Evolutionary conservation across 2,329 filamentous ascomycete species (phyloP).

Genomic region (Aspergillus sp.): DNA sequence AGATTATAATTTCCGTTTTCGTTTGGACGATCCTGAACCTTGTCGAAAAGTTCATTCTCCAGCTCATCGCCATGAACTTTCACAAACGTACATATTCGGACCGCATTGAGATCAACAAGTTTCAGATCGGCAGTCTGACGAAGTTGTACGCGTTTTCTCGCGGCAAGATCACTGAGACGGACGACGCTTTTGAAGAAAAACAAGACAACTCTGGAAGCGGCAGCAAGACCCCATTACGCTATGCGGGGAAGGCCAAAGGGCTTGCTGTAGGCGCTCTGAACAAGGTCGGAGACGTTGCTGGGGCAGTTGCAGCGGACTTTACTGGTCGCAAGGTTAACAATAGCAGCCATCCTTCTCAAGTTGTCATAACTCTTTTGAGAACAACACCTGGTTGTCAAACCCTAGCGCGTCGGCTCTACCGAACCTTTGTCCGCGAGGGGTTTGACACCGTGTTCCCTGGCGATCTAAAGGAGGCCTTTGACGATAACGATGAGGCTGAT

Average conservation of each 20-base stretch:
- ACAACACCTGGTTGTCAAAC: slow-evolving; percentile 75
- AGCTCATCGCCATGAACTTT: slow-evolving; percentile 91
- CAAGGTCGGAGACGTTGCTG: slow-evolving; percentile 82
- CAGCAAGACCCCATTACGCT: slow-evolving; percentile 69
- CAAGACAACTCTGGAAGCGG: slow-evolving; percentile 54
- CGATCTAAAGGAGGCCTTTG: slow-evolving; percentile 76
- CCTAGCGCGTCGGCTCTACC: slow-evolving; percentile 82
- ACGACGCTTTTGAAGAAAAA: slow-evolving; percentile 70
- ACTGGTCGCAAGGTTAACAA: slow-evolving; percentile 70
- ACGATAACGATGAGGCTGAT: slow-evolving; percentile 80
- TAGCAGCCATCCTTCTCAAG: slow-evolving; percentile 78
- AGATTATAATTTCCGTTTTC: slow-evolving; percentile 82
- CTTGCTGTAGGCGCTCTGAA: slow-evolving; percentile 73
- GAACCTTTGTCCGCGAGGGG: slow-evolving; percentile 75
- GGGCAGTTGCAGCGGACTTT: slow-evolving; percentile 85
- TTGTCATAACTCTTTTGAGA: slow-evolving; percentile 74
- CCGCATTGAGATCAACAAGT: slow-evolving; percentile 88
- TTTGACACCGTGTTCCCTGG: slow-evolving; percentile 75
- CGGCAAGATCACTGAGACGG: slow-evolving; percentile 65
- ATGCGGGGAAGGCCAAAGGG: slow-evolving; percentile 68
- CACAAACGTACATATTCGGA: slow-evolving; percentile 88
- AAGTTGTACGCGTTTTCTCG: slow-evolving; percentile 68
- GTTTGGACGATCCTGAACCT: slow-evolving; percentile 78
- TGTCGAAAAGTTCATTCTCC: slow-evolving; percentile 88
- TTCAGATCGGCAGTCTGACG: slow-evolving; percentile 70